These are phyloP conservation scores for Phylloporus arenicola DNA, from an alignment of 768 basidiomycete species.

Conservation along the genomic window DNA sequence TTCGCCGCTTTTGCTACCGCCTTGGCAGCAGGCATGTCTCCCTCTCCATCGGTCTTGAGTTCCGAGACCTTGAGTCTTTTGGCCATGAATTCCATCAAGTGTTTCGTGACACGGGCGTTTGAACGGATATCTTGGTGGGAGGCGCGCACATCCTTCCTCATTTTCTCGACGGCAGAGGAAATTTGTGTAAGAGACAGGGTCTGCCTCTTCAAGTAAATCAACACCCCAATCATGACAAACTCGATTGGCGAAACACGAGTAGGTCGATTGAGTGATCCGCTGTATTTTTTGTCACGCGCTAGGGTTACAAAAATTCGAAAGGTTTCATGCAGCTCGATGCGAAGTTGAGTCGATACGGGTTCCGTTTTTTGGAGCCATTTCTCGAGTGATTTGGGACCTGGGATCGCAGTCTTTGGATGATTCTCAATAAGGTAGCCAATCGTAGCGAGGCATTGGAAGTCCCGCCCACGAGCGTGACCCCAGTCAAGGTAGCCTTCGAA, in stretches of 20 bases:
- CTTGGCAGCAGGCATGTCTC: constrained; percentile 24
- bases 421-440: constrained; percentile 30
- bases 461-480: constrained; percentile 41
- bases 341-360: constrained; percentile 23
- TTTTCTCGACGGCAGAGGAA: constrained; percentile 36
- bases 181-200: constrained; percentile 36
- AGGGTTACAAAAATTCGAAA: constrained; percentile 33
- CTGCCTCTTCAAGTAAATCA: constrained; percentile 35
- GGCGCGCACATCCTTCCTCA: constrained; percentile 36
- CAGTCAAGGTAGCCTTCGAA: constrained; percentile 38
- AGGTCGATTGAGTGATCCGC: constrained; percentile 29
- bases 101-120: constrained; percentile 33
- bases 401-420: constrained; percentile 24
- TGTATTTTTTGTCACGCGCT: constrained; percentile 30
- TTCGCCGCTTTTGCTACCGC: constrained; percentile 10
- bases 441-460: constrained; percentile 43
- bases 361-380: constrained; percentile 33
- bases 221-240: constrained; percentile 40
- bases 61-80: constrained; percentile 30
- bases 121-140: constrained; percentile 37
- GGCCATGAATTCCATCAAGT: constrained; percentile 29
- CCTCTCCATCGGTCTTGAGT: constrained; percentile 29
- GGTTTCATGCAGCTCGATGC: constrained; percentile 27
- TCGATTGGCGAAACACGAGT: constrained; percentile 39
- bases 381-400: constrained; percentile 28